Percentiles rank a stretch among this genome's conserved stretches.
These are phyloP conservation scores for Globisporangium acanthophoron DNA, from an alignment of 352 stramenopile genomes.

Conservation along the genomic window DNA sequence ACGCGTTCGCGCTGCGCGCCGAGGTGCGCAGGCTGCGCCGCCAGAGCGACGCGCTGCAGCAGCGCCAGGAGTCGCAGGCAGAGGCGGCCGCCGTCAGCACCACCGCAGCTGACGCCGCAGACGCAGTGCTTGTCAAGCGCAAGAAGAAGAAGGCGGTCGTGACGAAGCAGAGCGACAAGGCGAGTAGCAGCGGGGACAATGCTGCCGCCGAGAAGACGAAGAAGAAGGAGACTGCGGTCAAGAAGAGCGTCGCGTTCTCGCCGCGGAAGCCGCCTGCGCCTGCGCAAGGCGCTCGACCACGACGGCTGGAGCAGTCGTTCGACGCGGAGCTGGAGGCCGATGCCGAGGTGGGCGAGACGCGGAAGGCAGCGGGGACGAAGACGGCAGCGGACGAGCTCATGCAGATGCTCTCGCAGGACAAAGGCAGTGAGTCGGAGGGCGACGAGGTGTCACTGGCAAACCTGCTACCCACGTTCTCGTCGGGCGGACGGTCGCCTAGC, in stretches of 20 bases:
- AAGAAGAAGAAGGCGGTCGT: background rate
- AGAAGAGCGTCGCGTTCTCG: constrained; percentile 17
- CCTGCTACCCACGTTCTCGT: constrained; percentile 44
- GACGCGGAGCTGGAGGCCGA: constrained; percentile 1
- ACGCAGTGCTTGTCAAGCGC: background rate
- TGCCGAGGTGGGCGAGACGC: background rate
- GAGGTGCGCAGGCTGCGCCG: constrained; percentile 15
- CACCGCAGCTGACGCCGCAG: background rate
- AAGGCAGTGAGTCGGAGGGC: constrained; percentile 54
- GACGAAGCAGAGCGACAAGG: constrained; percentile 1
- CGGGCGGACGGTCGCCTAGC: constrained; percentile 5
- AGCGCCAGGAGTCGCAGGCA: constrained; percentile 13
- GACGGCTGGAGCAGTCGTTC: constrained; percentile 11
- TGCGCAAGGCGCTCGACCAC: background rate
- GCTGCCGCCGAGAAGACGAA: background rate
- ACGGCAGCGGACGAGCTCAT: constrained; percentile 43
- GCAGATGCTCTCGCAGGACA: constrained; percentile 48
- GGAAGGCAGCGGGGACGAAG: constrained; percentile 15
- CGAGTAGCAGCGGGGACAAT: background rate
- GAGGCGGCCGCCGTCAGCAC: too few species aligned
- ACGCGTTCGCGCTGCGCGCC: constrained; percentile 6
- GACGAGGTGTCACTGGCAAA: constrained; percentile 38
- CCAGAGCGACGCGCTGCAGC: constrained; percentile 18
- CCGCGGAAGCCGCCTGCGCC: background rate
- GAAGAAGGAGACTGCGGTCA: background rate